Evolutionary conservation across 139 green algal species (phyloP).

Genomic region (Raphidocelis subcapitata): DNA sequence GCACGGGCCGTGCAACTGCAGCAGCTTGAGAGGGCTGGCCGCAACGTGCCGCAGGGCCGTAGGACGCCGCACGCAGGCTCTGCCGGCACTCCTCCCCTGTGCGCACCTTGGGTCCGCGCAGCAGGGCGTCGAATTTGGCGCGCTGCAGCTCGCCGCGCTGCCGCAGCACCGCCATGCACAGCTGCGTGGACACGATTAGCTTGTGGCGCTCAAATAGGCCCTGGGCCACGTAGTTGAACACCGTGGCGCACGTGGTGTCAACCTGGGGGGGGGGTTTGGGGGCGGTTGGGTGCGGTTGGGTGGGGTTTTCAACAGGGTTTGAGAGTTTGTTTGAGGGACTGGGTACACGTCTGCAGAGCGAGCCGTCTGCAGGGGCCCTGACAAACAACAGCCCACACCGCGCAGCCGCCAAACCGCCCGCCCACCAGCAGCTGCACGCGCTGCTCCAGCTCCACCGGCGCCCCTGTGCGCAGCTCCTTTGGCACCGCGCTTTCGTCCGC

Average conservation of each 20-base stretch:
- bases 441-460: constrained; percentile 50
- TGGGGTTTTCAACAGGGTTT: too few relatives aligned
- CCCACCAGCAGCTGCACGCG: constrained; percentile 75
- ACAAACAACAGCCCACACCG: too few relatives aligned
- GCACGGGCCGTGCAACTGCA: too few relatives aligned
- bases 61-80: too few relatives aligned
- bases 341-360: too few relatives aligned
- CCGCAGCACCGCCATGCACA: constrained; percentile 80
- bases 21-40: too few relatives aligned
- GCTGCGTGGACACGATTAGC: constrained; percentile 87
- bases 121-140: constrained; percentile 82
- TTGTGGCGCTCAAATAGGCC: constrained; percentile 96
- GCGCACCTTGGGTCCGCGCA: constrained; percentile 59
- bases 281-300: too few relatives aligned
- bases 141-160: constrained; percentile 67
- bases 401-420: too few relatives aligned
- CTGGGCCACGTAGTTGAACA: constrained; percentile 78
- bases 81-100: neutral
- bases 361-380: too few relatives aligned
- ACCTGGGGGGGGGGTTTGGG: too few relatives aligned
- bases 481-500: constrained; percentile 49
- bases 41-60: too few relatives aligned
- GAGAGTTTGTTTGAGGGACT: too few relatives aligned
- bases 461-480: constrained; percentile 24
- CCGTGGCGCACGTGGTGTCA: constrained; percentile 61